These are phyloP conservation scores for Wallacemonas sp. DNA, from an alignment of 208 protist species.

Conservation along the genomic window DNA sequence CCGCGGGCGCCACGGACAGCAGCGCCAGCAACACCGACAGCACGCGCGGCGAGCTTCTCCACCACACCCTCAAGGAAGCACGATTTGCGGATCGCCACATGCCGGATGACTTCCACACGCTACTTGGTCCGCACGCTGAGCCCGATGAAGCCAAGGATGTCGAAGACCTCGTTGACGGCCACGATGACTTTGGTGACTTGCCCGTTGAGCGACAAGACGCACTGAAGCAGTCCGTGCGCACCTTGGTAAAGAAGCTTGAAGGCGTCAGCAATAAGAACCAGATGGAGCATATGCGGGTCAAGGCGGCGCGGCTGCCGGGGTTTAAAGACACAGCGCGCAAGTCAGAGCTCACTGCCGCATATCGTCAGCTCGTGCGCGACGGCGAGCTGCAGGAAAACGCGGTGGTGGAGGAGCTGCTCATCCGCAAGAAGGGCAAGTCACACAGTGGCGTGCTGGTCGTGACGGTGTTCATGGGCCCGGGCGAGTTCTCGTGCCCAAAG, in stretches of 20 bases:
- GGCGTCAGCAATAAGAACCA: constrained; percentile 28
- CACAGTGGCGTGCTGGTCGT: constrained; percentile 93
- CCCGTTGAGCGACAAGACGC: constrained; percentile 56
- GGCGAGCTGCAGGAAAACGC: constrained; percentile 40
- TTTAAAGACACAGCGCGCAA: constrained; percentile 87
- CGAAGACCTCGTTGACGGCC: constrained; percentile 65
- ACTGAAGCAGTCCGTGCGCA: constrained; percentile 65
- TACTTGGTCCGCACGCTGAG: constrained; percentile 53
- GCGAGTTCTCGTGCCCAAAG: constrained; percentile 91
- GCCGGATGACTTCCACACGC: constrained; percentile 40
- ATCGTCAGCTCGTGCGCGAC: constrained; percentile 73
- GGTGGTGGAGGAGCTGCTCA: constrained; percentile 66
- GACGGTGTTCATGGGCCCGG: constrained; percentile 91
- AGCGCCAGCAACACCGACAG: background rate
- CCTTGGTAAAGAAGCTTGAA: constrained; percentile 34
- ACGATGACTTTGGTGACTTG: constrained; percentile 84
- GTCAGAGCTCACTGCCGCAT: constrained; percentile 85
- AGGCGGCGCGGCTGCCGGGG: constrained; percentile 71
- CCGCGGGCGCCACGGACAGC: background rate
- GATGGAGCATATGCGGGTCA: constrained; percentile 74
- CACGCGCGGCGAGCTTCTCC: constrained; percentile 7
- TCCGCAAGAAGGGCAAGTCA: constrained; percentile 83
- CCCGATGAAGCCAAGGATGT: constrained; percentile 82
- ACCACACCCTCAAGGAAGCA: constrained; percentile 51
- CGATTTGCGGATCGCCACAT: constrained; percentile 70